Conservation (phyloP, 2,329 filamentous ascomycete genomes). For the Colletotrichum lentis region DNA sequence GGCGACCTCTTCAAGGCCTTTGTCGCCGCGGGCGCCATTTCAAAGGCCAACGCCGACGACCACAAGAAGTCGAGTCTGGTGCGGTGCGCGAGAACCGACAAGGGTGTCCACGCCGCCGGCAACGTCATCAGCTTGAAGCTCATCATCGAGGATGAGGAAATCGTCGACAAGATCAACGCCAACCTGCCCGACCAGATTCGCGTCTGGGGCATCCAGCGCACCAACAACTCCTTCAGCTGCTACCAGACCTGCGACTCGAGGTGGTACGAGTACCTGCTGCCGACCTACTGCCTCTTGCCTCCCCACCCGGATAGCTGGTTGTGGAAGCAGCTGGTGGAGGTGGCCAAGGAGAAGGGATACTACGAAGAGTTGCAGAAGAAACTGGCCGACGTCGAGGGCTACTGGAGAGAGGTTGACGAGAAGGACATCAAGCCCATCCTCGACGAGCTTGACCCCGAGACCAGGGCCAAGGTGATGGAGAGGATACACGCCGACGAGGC, state of each 20-base stretch:
- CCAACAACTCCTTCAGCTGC: conserved; percentile 90
- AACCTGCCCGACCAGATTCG: conserved; percentile 87
- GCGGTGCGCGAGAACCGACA: conserved; percentile 94
- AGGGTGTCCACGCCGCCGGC: conserved; percentile 94
- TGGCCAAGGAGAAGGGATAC: conserved; percentile 76
- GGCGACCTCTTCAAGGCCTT: conserved; percentile 94
- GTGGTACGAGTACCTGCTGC: conserved; percentile 97
- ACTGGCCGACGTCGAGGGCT: conserved; percentile 80
- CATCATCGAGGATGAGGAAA: conserved; percentile 88
- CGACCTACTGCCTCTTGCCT: conserved; percentile 89
- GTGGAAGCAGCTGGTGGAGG: conserved; percentile 81
- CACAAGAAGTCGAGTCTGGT: conserved; percentile 96
- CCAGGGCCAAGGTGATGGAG: conserved; percentile 69
- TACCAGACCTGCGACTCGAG: conserved; percentile 95
- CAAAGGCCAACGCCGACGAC: conserved; percentile 95
- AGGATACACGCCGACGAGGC: conserved; percentile 59
- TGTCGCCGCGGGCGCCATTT: conserved; percentile 89
- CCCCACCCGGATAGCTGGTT: conserved; percentile 89
- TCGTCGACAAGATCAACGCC: conserved; percentile 91
- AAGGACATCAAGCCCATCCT: conserved; percentile 78
- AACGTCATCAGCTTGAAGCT: conserved; percentile 96
- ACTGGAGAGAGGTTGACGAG: conserved; percentile 85
- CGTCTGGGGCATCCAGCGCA: conserved; percentile 91
- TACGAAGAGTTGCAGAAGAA: conserved; percentile 72
- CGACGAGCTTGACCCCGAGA: conserved; percentile 68